phyloP scores from a whole-genome alignment of 2,329 filamentous ascomycete genomes.

The Elsinoe ampelina region DNA sequence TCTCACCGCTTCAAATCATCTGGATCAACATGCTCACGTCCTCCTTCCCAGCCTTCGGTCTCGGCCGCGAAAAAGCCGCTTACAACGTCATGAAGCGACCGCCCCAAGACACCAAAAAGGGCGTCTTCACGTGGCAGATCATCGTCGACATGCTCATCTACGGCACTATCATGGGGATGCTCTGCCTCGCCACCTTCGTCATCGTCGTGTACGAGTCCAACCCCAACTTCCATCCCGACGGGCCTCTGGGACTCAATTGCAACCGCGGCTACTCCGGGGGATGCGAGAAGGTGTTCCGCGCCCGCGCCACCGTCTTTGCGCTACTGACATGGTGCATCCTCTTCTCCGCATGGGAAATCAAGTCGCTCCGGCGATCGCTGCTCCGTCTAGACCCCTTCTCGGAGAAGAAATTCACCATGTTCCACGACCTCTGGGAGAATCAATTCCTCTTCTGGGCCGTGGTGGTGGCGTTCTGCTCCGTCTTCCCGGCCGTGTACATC shows the following conservation, averaged over 20 bases:
- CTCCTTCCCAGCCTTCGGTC: slow-evolving; percentile 39
- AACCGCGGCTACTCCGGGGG: slow-evolving; percentile 36
- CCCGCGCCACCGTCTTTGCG: slow-evolving; percentile 37
- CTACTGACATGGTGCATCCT: slow-evolving; percentile 37
- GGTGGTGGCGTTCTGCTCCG: slow-evolving; percentile 31
- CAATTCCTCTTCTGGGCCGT: slow-evolving; percentile 36
- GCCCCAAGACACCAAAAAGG: slow-evolving; percentile 34
- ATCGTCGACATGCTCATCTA: slow-evolving; percentile 42
- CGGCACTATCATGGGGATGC: slow-evolving; percentile 36
- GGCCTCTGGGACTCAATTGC: slow-evolving; percentile 35
- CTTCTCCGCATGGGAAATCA: slow-evolving; percentile 41
- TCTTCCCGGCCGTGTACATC: slow-evolving; percentile 39
- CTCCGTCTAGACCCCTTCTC: slow-evolving; percentile 37
- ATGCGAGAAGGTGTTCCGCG: slow-evolving; percentile 36
- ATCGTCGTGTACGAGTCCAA: slow-evolving; percentile 37
- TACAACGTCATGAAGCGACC: slow-evolving; percentile 39
- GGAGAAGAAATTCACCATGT: slow-evolving; percentile 23
- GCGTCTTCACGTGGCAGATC: slow-evolving; percentile 38
- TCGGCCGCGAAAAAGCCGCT: slow-evolving; percentile 38
- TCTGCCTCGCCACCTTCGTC: slow-evolving; percentile 37
- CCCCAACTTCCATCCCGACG: slow-evolving; percentile 20
- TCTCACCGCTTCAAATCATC: slow-evolving; percentile 40
- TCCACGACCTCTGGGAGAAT: slow-evolving; percentile 33
- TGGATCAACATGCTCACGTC: slow-evolving; percentile 41
- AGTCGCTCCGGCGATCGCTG: slow-evolving; percentile 35